phyloP scores from a whole-genome alignment of 1,139 yeast genomes.

The Debaryomyces fabryi region DNA sequence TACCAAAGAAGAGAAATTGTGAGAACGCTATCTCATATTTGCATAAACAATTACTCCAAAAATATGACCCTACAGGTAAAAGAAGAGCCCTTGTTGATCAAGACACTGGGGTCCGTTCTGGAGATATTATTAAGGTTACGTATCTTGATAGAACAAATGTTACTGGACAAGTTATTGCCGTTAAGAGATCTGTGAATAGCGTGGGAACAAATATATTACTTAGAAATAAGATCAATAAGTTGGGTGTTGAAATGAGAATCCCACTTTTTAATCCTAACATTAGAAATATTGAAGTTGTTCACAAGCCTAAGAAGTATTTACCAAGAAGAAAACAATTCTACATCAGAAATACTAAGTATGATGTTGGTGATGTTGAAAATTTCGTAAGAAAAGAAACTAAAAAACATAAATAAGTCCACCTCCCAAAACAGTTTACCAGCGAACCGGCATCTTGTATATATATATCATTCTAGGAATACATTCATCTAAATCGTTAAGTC shows the following conservation, averaged over 20 bases:
- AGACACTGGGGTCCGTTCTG: constrained; percentile 64
- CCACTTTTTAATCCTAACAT: constrained; percentile 80
- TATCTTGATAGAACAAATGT: constrained; percentile 71
- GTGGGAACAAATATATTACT: constrained; percentile 72
- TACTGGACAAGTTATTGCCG: constrained; percentile 75
- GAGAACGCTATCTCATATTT: constrained; percentile 49
- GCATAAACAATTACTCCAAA: constrained; percentile 51
- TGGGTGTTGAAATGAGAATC: constrained; percentile 80
- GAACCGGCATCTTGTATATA: constrained; percentile 19
- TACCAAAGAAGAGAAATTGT: constrained; percentile 56
- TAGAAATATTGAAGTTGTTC: constrained; percentile 70
- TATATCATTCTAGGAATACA: constrained; percentile 1
- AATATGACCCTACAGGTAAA: constrained; percentile 73
- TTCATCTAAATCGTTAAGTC: constrained; percentile 6
- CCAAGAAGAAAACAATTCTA: constrained; percentile 82
- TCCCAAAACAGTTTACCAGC: not conserved
- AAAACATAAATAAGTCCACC: constrained; percentile 13
- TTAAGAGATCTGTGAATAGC: constrained; percentile 62
- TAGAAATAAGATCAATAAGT: constrained; percentile 75
- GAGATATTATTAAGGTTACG: constrained; percentile 78
- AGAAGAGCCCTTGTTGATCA: constrained; percentile 64
- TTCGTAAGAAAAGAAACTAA: constrained; percentile 35
- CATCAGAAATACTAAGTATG: constrained; percentile 80
- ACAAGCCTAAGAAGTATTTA: constrained; percentile 72
- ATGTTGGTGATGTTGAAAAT: constrained; percentile 75